A percentile compares a stretch with the other conserved stretches of the same genome.
phyloP scores from a whole-genome alignment of 345 rosid genomes.

The Syzygium oleosum region DNA sequence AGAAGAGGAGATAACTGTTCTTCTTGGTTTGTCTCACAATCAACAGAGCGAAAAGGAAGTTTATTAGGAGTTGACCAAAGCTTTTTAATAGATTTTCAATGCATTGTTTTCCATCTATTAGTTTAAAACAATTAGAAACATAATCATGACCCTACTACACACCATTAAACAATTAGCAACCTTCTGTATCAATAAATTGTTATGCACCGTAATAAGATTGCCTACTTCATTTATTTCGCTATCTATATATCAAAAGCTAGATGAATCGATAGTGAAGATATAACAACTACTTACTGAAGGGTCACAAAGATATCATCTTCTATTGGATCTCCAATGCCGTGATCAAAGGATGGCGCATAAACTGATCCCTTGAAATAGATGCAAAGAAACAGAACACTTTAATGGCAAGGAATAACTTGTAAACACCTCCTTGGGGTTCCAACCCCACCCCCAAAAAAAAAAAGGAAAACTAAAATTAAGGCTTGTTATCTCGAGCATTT shows the following conservation, averaged over 20 bases:
- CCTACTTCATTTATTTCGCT: background rate
- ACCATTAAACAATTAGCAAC: background rate
- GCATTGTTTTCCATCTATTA: background rate
- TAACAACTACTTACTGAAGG: slow-evolving; percentile 56
- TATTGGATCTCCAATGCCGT: slow-evolving; percentile 89
- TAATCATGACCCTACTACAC: background rate
- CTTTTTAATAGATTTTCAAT: background rate
- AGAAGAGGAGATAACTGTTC: background rate
- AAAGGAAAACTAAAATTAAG: background rate
- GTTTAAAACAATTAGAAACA: background rate
- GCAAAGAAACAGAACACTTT: background rate
- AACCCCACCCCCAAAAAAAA: background rate
- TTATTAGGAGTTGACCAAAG: background rate
- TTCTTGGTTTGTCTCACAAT: background rate
- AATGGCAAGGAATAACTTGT: background rate
- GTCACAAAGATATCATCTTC: slow-evolving; percentile 81
- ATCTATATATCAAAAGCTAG: background rate
- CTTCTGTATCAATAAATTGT: background rate
- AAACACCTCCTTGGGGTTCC: background rate
- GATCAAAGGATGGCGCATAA: slow-evolving; percentile 88
- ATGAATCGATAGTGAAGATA: background rate
- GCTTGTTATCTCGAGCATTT: background rate
- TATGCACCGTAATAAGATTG: background rate
- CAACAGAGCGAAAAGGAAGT: background rate
- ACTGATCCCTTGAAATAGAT: slow-evolving; percentile 55